Base-by-base conservation (phyloP, 345 rosid genomes). In the Erodium maritimum region DNA sequence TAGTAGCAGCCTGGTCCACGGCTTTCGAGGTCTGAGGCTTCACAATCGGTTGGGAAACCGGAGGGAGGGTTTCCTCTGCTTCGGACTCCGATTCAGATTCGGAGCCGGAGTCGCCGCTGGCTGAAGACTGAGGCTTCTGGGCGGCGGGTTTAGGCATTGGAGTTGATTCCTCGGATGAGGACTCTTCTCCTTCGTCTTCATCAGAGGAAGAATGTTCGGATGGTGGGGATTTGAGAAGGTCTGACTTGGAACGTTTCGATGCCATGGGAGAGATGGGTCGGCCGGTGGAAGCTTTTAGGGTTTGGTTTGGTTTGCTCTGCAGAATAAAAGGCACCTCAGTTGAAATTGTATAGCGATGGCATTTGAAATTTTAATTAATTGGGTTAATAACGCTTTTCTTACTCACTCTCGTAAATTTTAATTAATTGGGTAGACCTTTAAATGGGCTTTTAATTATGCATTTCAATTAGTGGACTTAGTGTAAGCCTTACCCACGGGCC, bases 41-140 rank as follows among this genome's bases (percentile, higher is more conserved):
- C n/a, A n/a, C 4, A 5, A 17, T 3, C 48, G 48, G 48, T 12
- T 3, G 20, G 54, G 54, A 11, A 10, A 17, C 51, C 2, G 14
- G 17, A 2, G 51, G 54, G 19, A 51, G 5, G n/a, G 54, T 48
- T 51, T 56, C 50, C 13, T 23, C 69, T 11, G 69, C 18, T 19
- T 57, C 65, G 1, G 71, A 61, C 2, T 56, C 71, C 21, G 70
- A 59, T 19, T 60, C 64, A 42, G 61, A 58, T 54, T 21, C 57
- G 3, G 69, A 66, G 25, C n/a, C 48, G 2, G 48, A 42, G 48
- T 42, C 48, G 48, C 12, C 59, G 20, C 19, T 11, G 11, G 50
- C 22, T 12, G 46, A 17, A 37, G 25, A 1, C 34, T 55, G 21
- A 5, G 59, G 52, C 20, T 54, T 21, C 19, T 20, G 9, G 23